phyloP scores from a whole-genome alignment of 768 basidiomycete genomes.

The Leccinum variicolor region DNA sequence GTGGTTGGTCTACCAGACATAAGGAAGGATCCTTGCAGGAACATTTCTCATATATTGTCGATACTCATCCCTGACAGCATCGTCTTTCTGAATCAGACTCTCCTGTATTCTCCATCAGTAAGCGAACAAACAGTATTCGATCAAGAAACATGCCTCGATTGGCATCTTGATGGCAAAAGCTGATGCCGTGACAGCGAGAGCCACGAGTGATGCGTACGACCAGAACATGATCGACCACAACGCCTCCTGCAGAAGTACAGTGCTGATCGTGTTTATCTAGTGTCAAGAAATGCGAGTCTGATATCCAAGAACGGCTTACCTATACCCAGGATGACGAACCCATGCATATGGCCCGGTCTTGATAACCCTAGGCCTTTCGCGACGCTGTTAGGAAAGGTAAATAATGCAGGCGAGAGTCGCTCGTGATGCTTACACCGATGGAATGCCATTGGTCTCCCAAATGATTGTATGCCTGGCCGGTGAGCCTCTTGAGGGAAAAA shows the following conservation, averaged over 20 bases:
- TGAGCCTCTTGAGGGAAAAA: constrained; percentile 3
- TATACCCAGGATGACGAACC: constrained; percentile 34
- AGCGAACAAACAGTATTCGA: background rate
- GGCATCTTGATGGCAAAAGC: constrained; percentile 31
- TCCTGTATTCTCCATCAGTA: constrained; percentile 17
- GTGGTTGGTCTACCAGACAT: constrained; percentile 17
- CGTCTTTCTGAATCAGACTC: constrained; percentile 24
- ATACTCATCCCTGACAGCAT: constrained; percentile 22
- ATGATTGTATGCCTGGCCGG: background rate
- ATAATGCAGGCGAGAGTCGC: background rate
- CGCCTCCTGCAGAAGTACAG: constrained; percentile 17
- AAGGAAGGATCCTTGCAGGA: constrained; percentile 26
- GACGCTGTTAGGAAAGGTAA: constrained; percentile 15
- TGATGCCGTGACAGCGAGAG: constrained; percentile 12
- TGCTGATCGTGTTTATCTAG: background rate
- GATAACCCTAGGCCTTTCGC: constrained; percentile 31
- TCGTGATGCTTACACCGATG: constrained; percentile 18
- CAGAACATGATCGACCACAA: constrained; percentile 28
- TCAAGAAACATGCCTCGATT: constrained; percentile 23
- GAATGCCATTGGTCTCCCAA: constrained; percentile 29
- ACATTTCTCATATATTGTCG: constrained; percentile 26
- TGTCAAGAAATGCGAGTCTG: background rate
- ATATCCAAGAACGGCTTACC: constrained; percentile 11
- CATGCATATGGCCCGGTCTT: constrained; percentile 32
- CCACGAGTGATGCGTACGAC: constrained; percentile 28